Base-by-base conservation (phyloP, 2,329 filamentous ascomycete species). In the Oidium heveae region DNA sequence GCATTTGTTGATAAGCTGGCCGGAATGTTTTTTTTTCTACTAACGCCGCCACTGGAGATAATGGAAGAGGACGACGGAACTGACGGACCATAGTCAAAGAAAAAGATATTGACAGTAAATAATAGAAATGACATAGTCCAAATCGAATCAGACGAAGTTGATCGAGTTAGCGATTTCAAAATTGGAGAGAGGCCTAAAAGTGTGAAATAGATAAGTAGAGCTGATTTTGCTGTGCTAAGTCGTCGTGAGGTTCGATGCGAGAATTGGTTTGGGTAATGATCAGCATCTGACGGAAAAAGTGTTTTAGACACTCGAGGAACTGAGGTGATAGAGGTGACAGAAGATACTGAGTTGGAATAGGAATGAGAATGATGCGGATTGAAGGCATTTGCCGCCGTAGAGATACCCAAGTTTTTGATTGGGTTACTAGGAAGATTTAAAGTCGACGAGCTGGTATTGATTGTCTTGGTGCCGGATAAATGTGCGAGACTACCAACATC, bases 101-200 rank as follows among this genome's bases (percentile, higher is more conserved):
- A 95, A 68, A 94, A 93, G 58, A 96, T 86, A 67, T 98, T 98
- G 68, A 95, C 89, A 62, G 84, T 77, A 58, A 98, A 77, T 47
- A 98, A 74, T 80, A 87, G 91, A 63, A 86, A 88, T 53, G 86
- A 91, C 72, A 98, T 84, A 56, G 91, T 86, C 91, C 91, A 98
- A 65, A 98, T 98, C 46, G 84, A 91, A 72, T 98, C 91, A 55
- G 79, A 84, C 8, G 86, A 89, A 4, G 89, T 96, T 5, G 88
- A 95, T 53, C 77, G 77, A 0, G 91, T 98, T n/a, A 98, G 76
- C 1, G 88, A 95, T 67, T 95, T 95, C 58, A 98, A 78, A 59
- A 98, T 96, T 0, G 91, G 91, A 44, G 86, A 94, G 4, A 98
- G 75, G 12, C 89, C 91, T 3, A 96, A 77, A 15, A 98, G 74